Conservation (phyloP, 352 stramenopile species). For the Globisporangium mamillatum region DNA sequence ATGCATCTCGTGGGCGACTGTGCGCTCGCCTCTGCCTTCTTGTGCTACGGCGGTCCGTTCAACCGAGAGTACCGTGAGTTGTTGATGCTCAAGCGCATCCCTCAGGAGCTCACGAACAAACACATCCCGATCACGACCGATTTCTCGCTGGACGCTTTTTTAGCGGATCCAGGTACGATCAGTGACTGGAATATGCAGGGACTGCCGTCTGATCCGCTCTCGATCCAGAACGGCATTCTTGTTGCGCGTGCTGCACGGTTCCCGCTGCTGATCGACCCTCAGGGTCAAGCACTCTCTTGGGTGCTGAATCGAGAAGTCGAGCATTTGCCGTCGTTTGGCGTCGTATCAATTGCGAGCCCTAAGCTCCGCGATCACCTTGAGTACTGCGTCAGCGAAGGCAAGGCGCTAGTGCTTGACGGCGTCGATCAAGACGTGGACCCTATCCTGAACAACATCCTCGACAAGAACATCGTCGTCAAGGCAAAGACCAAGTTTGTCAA, state of each 20-base stretch:
- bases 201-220: slow-evolving; percentile 83
- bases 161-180: slow-evolving; percentile 74
- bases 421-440: slow-evolving; percentile 69
- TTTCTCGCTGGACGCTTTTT: slow-evolving; percentile 68
- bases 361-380: slow-evolving; percentile 87
- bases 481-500: slow-evolving; percentile 68
- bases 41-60: slow-evolving; percentile 90
- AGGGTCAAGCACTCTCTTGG: slow-evolving; percentile 89
- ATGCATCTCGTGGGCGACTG: slow-evolving; percentile 85
- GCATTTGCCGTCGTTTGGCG: slow-evolving; percentile 53
- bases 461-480: slow-evolving; percentile 60
- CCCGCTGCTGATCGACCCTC: slow-evolving; percentile 88
- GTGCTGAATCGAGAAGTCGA: slow-evolving; percentile 70
- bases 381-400: slow-evolving; percentile 84
- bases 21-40: slow-evolving; percentile 80
- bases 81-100: slow-evolving; percentile 58
- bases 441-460: slow-evolving; percentile 56
- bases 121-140: slow-evolving; percentile 67
- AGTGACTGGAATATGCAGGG: slow-evolving; percentile 89
- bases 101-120: slow-evolving; percentile 54
- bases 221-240: slow-evolving; percentile 90
- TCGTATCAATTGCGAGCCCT: slow-evolving; percentile 52
- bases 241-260: slow-evolving; percentile 76
- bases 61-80: slow-evolving; percentile 82
- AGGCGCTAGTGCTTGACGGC: slow-evolving; percentile 78